A percentile compares a stretch with the other conserved stretches of the same genome.
Evolutionary conservation across 2,329 filamentous ascomycete genomes (phyloP).

Genomic region (Fusarium sp.): DNA sequence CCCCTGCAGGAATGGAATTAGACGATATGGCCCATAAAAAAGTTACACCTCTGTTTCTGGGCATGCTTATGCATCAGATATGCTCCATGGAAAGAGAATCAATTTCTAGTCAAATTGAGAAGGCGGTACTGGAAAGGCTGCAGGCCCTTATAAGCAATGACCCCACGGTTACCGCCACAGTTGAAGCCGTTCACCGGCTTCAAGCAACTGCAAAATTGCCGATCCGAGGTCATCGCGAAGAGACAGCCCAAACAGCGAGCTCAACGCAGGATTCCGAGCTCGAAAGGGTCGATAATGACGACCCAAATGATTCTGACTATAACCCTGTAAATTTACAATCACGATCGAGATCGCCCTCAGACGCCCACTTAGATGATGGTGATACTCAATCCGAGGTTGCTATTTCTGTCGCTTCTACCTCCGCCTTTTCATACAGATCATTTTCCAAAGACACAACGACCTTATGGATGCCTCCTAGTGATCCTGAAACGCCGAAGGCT

Average conservation of each 20-base stretch:
- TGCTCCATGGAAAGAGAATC: neutral
- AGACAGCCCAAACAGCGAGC: too few species aligned
- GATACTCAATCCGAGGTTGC: neutral
- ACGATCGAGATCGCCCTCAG: neutral
- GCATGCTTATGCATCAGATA: slow-evolving; percentile 15
- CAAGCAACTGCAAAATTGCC: neutral
- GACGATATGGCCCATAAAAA: neutral
- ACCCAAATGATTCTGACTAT: neutral
- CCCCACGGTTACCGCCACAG: neutral
- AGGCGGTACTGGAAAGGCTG: neutral
- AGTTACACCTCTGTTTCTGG: slow-evolving; percentile 13
- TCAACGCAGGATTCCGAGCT: neutral
- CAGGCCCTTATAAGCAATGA: neutral
- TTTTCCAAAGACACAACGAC: rapidly evolving
- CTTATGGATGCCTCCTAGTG: neutral
- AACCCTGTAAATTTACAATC: too few species aligned
- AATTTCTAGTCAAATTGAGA: neutral
- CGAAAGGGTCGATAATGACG: neutral
- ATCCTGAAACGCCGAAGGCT: neutral
- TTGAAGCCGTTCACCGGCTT: neutral
- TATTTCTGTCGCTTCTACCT: neutral
- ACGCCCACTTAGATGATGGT: neutral
- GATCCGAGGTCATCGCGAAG: neutral
- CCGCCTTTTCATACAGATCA: neutral
- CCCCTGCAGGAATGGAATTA: neutral